phyloP scores from a whole-genome alignment of 2,329 filamentous ascomycete genomes.

The Sphaerostilbella broomeana region DNA sequence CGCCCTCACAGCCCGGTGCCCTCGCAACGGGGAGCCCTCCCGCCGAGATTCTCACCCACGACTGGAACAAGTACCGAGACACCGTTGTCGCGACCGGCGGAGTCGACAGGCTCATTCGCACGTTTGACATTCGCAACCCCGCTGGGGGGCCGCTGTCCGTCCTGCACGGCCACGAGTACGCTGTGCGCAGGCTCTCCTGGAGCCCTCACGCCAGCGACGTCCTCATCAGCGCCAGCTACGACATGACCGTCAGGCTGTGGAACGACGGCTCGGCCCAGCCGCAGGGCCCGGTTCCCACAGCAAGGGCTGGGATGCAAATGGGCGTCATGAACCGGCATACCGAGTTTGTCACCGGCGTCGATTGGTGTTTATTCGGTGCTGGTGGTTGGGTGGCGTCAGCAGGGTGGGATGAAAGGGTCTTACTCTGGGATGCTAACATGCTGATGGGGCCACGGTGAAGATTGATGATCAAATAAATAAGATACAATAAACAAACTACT shows the following conservation, averaged over 20 bases:
- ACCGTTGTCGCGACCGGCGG: constrained; percentile 80
- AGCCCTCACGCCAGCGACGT: constrained; percentile 89
- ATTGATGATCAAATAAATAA: no score
- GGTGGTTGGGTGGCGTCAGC: constrained; percentile 94
- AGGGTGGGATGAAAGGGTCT: constrained; percentile 86
- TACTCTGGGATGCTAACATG: constrained; percentile 81
- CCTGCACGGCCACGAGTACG: constrained; percentile 84
- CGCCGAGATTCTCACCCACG: constrained; percentile 82
- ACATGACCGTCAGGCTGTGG: constrained; percentile 97
- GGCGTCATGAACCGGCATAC: constrained; percentile 89
- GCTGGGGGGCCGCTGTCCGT: constrained; percentile 64
- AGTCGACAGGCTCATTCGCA: constrained; percentile 80
- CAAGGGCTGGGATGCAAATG: constrained; percentile 60
- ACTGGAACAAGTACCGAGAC: constrained; percentile 97
- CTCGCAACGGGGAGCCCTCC: constrained; percentile 47
- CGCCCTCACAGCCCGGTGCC: constrained; percentile 41
- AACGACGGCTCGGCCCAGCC: constrained; percentile 57
- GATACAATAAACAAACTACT: constrained; percentile 4
- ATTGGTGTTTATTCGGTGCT: constrained; percentile 95
- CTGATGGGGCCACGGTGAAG: constrained; percentile 29
- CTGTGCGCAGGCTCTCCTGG: constrained; percentile 80
- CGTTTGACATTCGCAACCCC: constrained; percentile 81
- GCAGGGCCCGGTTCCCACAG: constrained; percentile 28
- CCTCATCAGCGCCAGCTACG: constrained; percentile 83
- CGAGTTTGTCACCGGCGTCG: constrained; percentile 91